Base-by-base conservation (phyloP, 495 filamentous ascomycete species). In the Penicillium atrosanguineum region DNA sequence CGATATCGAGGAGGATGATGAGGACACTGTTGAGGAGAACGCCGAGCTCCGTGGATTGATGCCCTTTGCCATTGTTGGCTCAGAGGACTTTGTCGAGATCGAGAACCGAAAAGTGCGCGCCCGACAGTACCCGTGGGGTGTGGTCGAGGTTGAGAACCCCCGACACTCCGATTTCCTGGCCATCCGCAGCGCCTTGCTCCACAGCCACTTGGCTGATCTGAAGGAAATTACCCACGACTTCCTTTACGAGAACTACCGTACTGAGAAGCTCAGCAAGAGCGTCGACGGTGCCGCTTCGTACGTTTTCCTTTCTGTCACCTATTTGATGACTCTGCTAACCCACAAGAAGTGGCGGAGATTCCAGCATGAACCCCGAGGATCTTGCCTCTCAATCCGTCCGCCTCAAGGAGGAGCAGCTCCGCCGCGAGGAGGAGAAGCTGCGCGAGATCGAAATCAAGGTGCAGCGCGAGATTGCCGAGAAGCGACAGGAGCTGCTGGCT, bases 201-300 rank as follows among this genome's bases (percentile, higher is more conserved):
- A 98, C 80, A 94, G 89, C 75, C 94, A 98, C 79, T 80, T 98
- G 52, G 94, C 93, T 25, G 94, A 98, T 70, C 77, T 98, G 56
- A 98, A 98, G 84, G 94, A 98, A 67, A 98, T 98, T 67, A 98
- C 94, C 31, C 95, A 98, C 70, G 94, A 97, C 68, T 98, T 98
- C 88, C 83, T 98, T 31, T 98, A 98, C 70, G 94, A 98, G 70
- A 98, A 98, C 78, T 98, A 98, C 82, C 90, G 94, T 88, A 98
- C 94, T 64, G 95, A 98, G 87, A 97, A 97, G 77, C 86, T 98
- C 57, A 95, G 89, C 82, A 98, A 97, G 88, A 96, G 91, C 70
- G 93, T 97, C 49, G 92, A 96, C 65, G 91, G 91, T 71, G 83
- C 84, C 73, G 79, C 83, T 79, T 81, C 83, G 93, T 97, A 88